Evolutionary conservation across 192 early-diverging fungal species (phyloP).

Genomic region (Helicostylum pulchrum): DNA sequence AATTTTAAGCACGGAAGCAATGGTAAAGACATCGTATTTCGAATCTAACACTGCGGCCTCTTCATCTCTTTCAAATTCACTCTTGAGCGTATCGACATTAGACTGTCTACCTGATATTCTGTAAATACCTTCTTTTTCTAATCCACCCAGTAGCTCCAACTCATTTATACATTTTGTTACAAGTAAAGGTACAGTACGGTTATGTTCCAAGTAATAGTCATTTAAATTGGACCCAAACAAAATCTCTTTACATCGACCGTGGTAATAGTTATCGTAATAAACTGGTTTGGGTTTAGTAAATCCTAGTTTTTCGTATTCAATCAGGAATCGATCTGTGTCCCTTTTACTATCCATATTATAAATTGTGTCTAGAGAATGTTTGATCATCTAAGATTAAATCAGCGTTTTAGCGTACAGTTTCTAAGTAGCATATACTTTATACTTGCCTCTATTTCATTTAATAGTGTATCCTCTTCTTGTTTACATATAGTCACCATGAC

Average conservation of each 20-base stretch:
- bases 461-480: conserved; percentile 8
- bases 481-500: neutral
- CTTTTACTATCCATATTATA: conserved; percentile 5
- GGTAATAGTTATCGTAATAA: conserved; percentile 15
- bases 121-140: conserved; percentile 39
- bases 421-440: neutral
- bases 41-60: conserved; percentile 18
- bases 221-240: conserved; percentile 33
- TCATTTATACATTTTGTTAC: conserved; percentile 29
- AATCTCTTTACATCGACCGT: conserved; percentile 20
- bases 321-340: conserved; percentile 16
- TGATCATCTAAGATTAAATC: neutral
- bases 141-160: conserved; percentile 26
- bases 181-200: conserved; percentile 28
- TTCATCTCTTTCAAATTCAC: conserved; percentile 37
- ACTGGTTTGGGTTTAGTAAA: conserved; percentile 12
- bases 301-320: conserved; percentile 20
- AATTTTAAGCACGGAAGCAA: conserved; percentile 59
- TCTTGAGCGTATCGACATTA: conserved; percentile 28
- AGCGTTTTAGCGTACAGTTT: too few relatives aligned
- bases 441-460: conserved; percentile 5
- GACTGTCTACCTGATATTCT: conserved; percentile 36
- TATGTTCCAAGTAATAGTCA: conserved; percentile 26
- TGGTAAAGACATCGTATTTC: conserved; percentile 51
- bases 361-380: conserved; percentile 8